Conservation (phyloP, 176 grass and related monocot genomes). For the Coix lacrymajobi region DNA sequence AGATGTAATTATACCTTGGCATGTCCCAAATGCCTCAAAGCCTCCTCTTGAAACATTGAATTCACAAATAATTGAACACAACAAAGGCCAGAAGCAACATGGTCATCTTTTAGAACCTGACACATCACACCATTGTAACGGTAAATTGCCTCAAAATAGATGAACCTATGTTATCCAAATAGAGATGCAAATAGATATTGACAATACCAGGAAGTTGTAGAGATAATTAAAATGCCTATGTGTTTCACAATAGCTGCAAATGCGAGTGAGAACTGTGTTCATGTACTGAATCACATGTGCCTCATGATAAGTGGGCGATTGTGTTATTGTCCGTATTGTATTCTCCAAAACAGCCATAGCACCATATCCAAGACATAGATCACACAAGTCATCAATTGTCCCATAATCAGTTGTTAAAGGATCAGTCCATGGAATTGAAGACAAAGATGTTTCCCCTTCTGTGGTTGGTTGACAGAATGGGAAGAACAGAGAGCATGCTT, state of each 20-base stretch:
- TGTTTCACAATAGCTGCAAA: slow-evolving; percentile 94
- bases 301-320: slow-evolving; percentile 55
- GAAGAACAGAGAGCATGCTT: slow-evolving; percentile 88
- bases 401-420: slow-evolving; percentile 92
- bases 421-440: slow-evolving; percentile 61
- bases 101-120: slow-evolving; percentile 90
- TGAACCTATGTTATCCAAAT: neutral
- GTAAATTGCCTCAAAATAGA: slow-evolving; percentile 9
- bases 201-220: slow-evolving; percentile 87
- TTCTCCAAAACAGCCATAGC: slow-evolving; percentile 75
- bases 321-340: slow-evolving; percentile 56
- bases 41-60: slow-evolving; percentile 88
- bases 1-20: slow-evolving; percentile 55
- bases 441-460: slow-evolving; percentile 43
- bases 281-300: slow-evolving; percentile 54
- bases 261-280: slow-evolving; percentile 66
- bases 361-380: slow-evolving; percentile 84
- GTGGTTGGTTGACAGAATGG: slow-evolving; percentile 48
- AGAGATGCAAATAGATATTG: slow-evolving; percentile 5
- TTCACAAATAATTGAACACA: slow-evolving; percentile 94
- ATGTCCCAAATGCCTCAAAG: slow-evolving; percentile 85
- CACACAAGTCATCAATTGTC: slow-evolving; percentile 86
- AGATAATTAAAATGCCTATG: slow-evolving; percentile 98
- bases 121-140: slow-evolving; percentile 8
- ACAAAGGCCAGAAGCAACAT: slow-evolving; percentile 91